Evolutionary conservation across 2,329 filamentous ascomycete genomes (phyloP).

Genomic region (Pezicula radicicola): DNA sequence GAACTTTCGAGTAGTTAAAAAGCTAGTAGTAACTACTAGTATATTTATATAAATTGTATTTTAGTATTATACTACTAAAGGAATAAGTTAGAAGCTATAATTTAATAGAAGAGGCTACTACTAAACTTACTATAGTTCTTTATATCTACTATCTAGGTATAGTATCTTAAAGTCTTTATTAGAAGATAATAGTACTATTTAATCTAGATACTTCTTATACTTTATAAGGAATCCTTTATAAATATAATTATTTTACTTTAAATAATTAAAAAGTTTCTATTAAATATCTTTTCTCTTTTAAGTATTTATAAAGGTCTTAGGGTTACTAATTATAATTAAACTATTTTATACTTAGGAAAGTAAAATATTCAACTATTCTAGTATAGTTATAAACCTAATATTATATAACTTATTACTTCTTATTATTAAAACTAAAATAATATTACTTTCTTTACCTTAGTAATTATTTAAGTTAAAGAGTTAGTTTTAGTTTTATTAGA

Average conservation of each 20-base stretch:
- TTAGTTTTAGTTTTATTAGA: too few relatives aligned
- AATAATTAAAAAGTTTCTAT: constrained; percentile 51
- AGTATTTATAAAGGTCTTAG: constrained; percentile 60
- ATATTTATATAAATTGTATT: constrained; percentile 59
- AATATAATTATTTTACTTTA: constrained; percentile 49
- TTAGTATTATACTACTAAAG: constrained; percentile 44
- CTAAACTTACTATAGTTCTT: constrained; percentile 50
- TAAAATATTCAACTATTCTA: constrained; percentile 67
- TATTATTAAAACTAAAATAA: constrained; percentile 66
- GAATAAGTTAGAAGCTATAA: not conserved
- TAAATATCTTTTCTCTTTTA: constrained; percentile 56
- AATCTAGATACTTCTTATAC: constrained; percentile 58
- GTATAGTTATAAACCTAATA: constrained; percentile 67
- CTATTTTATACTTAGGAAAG: constrained; percentile 63
- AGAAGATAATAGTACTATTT: constrained; percentile 39
- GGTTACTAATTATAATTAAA: constrained; percentile 67
- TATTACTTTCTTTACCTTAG: constrained; percentile 73
- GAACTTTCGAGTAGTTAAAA: constrained; percentile 49
- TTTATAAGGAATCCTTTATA: constrained; percentile 58
- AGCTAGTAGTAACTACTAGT: constrained; percentile 59
- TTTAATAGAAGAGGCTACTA: not conserved
- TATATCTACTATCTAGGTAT: constrained; percentile 70
- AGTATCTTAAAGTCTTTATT: constrained; percentile 56
- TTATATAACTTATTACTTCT: constrained; percentile 61
- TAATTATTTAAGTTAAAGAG: constrained; percentile 82